phyloP scores from a whole-genome alignment of 805 yeast genomes.

The Metschnikowia anglica region DNA sequence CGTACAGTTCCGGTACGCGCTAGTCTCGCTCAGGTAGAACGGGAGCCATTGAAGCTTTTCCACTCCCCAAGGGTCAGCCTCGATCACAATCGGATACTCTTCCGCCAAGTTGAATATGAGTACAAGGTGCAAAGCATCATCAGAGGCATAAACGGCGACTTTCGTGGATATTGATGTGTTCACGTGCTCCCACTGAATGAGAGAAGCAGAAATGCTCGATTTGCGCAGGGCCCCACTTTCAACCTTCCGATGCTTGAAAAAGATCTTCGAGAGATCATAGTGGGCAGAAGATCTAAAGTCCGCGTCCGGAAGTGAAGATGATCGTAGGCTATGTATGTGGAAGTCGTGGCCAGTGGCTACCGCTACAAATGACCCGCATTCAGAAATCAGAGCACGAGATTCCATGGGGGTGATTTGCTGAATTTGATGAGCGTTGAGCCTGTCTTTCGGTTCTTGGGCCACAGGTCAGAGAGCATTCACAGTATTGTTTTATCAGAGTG shows the following conservation, averaged over 20 bases:
- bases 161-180: slow-evolving; percentile 22
- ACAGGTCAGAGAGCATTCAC: not conserved
- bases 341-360: slow-evolving; percentile 8
- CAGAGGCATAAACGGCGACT: slow-evolving; percentile 27
- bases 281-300: slow-evolving; percentile 1
- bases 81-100: slow-evolving; percentile 32
- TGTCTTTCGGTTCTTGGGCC: not conserved
- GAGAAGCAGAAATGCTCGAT: not conserved
- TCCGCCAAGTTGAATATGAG: slow-evolving; percentile 27
- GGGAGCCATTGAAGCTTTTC: slow-evolving; percentile 37
- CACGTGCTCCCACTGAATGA: slow-evolving; percentile 8
- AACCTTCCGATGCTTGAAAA: slow-evolving; percentile 1
- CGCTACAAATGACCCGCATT: slow-evolving; percentile 25
- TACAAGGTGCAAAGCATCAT: slow-evolving; percentile 22
- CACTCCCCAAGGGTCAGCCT: slow-evolving; percentile 31
- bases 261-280: slow-evolving; percentile 9
- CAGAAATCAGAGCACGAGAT: slow-evolving; percentile 14
- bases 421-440: not conserved
- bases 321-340: slow-evolving; percentile 9
- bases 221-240: not conserved
- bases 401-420: not conserved
- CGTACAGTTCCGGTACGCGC: slow-evolving; percentile 34
- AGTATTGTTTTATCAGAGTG: not conserved
- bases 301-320: slow-evolving; percentile 1
- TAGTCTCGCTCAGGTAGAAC: slow-evolving; percentile 16